phyloP scores from a whole-genome alignment of 208 protist species.

The Trypanosoma avium region DNA sequence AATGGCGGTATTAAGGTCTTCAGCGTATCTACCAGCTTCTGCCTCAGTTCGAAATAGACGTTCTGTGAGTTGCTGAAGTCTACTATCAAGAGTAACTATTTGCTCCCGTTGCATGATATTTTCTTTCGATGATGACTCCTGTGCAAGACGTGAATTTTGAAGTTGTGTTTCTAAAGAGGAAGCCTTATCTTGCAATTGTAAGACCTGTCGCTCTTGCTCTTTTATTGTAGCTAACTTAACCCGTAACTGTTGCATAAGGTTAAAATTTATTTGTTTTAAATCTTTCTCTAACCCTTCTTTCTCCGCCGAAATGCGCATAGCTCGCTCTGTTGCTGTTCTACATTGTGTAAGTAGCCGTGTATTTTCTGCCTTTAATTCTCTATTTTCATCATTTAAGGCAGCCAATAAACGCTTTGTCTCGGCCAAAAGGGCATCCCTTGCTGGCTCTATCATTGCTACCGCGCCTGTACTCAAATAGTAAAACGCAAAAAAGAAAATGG shows the following conservation, averaged over 20 bases:
- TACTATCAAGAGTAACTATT: conserved; percentile 4
- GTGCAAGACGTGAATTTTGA: conserved; percentile 24
- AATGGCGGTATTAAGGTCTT: conserved; percentile 16
- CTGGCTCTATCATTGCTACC: conserved; percentile 2
- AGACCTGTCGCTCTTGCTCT: conserved; percentile 12
- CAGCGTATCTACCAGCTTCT: conserved; percentile 14
- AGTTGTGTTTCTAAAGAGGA: neutral
- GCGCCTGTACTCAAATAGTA: neutral
- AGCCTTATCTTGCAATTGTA: conserved; percentile 10
- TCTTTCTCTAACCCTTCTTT: conserved; percentile 25
- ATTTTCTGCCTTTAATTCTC: conserved; percentile 25
- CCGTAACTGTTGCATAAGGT: conserved; percentile 34
- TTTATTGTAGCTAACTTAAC: conserved; percentile 22
- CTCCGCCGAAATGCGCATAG: conserved; percentile 3
- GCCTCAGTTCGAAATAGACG: conserved; percentile 15
- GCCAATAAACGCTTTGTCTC: conserved; percentile 27
- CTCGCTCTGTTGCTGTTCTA: conserved; percentile 4
- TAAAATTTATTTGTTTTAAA: conserved; percentile 32
- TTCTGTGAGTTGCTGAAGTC: conserved; percentile 18
- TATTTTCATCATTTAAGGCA: conserved; percentile 35
- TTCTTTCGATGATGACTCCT: conserved; percentile 20
- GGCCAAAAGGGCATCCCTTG: conserved; percentile 10
- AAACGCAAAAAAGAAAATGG: no score
- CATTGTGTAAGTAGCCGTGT: conserved; percentile 17
- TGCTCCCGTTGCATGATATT: conserved; percentile 15